phyloP scores from a whole-genome alignment of 2,329 filamentous ascomycete species.

The Microsporum canis region DNA sequence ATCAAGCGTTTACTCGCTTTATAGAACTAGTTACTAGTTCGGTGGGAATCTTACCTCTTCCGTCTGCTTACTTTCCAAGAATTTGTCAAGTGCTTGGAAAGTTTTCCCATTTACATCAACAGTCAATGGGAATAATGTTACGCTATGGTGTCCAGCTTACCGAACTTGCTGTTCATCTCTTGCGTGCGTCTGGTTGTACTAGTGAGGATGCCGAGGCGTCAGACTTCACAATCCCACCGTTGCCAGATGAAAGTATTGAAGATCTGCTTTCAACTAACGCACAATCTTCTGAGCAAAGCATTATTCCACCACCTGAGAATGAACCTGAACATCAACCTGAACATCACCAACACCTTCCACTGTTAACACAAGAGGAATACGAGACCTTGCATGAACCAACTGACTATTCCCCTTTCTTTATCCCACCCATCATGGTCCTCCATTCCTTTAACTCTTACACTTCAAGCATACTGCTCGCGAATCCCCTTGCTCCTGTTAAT shows the following conservation, averaged over 20 bases:
- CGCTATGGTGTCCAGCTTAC: not conserved
- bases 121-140: not conserved
- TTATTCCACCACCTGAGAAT: not conserved
- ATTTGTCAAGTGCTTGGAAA: conserved; percentile 5
- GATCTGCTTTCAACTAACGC: not conserved
- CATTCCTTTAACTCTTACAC: conserved; percentile 6
- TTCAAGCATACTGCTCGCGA: conserved; percentile 10
- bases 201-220: not conserved
- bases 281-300: not conserved
- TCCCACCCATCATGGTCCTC: conserved; percentile 9
- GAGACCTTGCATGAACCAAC: conserved; percentile 6
- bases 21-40: conserved; percentile 10
- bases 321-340: not conserved
- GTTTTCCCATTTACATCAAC: not conserved
- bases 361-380: conserved; percentile 10
- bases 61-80: not conserved
- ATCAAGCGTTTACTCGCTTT: not conserved
- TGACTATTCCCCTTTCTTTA: conserved; percentile 10
- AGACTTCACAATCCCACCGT: not conserved
- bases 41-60: not conserved
- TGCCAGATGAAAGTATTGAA: not conserved
- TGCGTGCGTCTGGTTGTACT: not conserved
- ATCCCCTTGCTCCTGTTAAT: conserved; percentile 10
- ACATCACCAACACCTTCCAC: not conserved
- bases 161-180: not conserved